These are phyloP conservation scores for Remersonia thermophila DNA, from an alignment of 2,329 filamentous ascomycete species.

Conservation along the genomic window DNA sequence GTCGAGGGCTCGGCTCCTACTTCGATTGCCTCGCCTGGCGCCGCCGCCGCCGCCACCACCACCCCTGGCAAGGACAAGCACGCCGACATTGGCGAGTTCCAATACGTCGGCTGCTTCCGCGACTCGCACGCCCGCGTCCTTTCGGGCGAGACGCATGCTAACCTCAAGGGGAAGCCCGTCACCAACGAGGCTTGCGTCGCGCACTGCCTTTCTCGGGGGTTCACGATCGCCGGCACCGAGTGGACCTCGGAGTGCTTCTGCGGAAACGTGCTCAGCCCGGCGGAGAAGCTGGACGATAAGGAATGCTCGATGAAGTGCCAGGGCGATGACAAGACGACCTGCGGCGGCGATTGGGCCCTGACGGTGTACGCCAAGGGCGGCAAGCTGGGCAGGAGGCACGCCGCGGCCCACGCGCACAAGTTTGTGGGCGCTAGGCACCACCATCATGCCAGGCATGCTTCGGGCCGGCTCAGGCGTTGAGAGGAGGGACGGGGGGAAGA, in stretches of 20 bases:
- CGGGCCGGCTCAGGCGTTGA: no score
- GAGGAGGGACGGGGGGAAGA: neutral
- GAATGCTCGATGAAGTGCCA: conserved; percentile 37
- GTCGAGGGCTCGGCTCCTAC: conserved; percentile 12
- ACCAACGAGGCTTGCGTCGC: conserved; percentile 31
- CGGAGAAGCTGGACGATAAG: conserved; percentile 30
- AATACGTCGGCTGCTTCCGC: conserved; percentile 34
- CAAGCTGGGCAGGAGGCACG: conserved; percentile 11
- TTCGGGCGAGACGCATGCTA: conserved; percentile 26
- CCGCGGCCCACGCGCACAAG: conserved; percentile 26
- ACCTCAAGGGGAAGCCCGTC: conserved; percentile 28
- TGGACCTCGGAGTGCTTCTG: conserved; percentile 37
- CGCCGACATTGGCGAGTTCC: conserved; percentile 22
- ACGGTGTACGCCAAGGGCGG: conserved; percentile 32
- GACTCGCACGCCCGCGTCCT: conserved; percentile 26
- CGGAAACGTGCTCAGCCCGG: conserved; percentile 28
- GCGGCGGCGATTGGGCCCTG: conserved; percentile 37
- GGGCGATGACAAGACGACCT: conserved; percentile 34
- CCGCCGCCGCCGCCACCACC: no score
- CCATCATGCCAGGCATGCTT: conserved; percentile 10
- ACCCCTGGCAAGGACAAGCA: conserved; percentile 9
- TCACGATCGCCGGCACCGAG: conserved; percentile 35
- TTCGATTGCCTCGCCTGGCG: no score
- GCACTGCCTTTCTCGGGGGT: conserved; percentile 35
- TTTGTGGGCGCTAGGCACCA: conserved; percentile 16